These are phyloP conservation scores for Ophiosphaerella herpotricha DNA, from an alignment of 2,329 filamentous ascomycete species.

Conservation along the genomic window DNA sequence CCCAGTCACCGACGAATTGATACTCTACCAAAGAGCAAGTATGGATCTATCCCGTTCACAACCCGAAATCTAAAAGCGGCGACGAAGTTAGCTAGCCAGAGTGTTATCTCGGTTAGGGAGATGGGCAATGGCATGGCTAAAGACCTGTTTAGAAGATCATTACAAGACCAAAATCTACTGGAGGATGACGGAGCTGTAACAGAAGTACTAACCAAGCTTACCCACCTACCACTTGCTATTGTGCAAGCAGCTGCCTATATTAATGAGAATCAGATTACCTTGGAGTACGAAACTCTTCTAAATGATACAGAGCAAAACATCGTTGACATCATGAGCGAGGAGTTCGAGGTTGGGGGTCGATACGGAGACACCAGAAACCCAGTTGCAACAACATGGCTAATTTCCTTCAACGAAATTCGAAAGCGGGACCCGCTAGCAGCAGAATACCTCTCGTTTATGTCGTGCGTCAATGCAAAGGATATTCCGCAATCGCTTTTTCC, in stretches of 20 bases:
- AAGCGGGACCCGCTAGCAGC: conserved; percentile 34
- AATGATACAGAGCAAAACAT: too few relatives aligned
- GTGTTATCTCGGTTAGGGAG: conserved; percentile 22
- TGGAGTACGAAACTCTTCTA: too few relatives aligned
- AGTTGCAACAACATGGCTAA: conserved; percentile 26
- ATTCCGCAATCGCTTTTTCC: conserved; percentile 45
- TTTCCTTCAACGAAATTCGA: conserved; percentile 46
- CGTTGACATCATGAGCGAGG: too few relatives aligned
- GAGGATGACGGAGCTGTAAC: neutral
- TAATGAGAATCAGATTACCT: conserved; percentile 17
- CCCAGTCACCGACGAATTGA: conserved; percentile 1
- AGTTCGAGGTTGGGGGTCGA: conserved; percentile 35
- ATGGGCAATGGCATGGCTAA: conserved; percentile 10
- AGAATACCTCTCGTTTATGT: conserved; percentile 36
- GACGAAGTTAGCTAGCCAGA: conserved; percentile 7
- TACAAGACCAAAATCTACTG: conserved; percentile 7
- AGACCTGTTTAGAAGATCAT: conserved; percentile 5
- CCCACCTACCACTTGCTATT: conserved; percentile 7
- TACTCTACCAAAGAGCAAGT: conserved; percentile 38
- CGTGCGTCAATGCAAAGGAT: conserved; percentile 16
- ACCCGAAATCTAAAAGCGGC: conserved; percentile 19
- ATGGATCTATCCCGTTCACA: conserved; percentile 40
- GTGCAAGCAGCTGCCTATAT: too few relatives aligned
- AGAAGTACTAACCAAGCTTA: conserved; percentile 34
- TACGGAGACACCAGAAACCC: conserved; percentile 13